These are phyloP conservation scores for Colletotrichum sidae DNA, from an alignment of 2,329 filamentous ascomycete species.

Conservation along the genomic window DNA sequence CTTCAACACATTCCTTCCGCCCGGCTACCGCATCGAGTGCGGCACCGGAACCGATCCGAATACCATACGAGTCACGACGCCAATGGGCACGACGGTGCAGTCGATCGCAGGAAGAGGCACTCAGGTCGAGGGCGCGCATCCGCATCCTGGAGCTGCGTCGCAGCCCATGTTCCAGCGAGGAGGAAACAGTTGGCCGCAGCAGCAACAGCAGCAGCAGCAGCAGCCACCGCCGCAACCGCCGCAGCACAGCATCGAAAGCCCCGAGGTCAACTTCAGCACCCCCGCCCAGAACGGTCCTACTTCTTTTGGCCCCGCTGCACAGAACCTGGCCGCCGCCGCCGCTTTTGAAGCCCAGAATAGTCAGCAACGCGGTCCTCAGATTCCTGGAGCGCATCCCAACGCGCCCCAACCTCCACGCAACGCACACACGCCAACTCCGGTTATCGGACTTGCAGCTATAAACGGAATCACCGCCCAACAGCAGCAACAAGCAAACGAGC, in stretches of 20 bases:
- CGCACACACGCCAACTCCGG: conserved; percentile 70
- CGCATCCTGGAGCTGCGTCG: conserved; percentile 48
- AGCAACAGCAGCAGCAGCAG: conserved; percentile 27
- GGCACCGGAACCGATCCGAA: conserved; percentile 94
- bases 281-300: conserved; percentile 63
- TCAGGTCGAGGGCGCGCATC: conserved; percentile 57
- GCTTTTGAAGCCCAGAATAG: conserved; percentile 46
- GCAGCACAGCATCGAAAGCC: conserved; percentile 71
- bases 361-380: conserved; percentile 48
- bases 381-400: conserved; percentile 50
- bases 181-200: conserved; percentile 65
- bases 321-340: conserved; percentile 34
- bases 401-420: conserved; percentile 63
- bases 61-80: conserved; percentile 95
- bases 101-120: conserved; percentile 74
- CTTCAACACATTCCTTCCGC: conserved; percentile 97
- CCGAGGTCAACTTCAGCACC: conserved; percentile 71
- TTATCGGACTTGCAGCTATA: conserved; percentile 65
- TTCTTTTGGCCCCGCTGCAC: conserved; percentile 58
- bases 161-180: conserved; percentile 61
- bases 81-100: conserved; percentile 95
- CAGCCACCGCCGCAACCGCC: conserved; percentile 52
- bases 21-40: conserved; percentile 96
- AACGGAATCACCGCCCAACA: conserved; percentile 69
- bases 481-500: conserved; percentile 71